Percentiles rank a stretch among this genome's conserved stretches.
Conservation (phyloP, 2,329 filamentous ascomycete species). For the Phyllosticta citriasiana region DNA sequence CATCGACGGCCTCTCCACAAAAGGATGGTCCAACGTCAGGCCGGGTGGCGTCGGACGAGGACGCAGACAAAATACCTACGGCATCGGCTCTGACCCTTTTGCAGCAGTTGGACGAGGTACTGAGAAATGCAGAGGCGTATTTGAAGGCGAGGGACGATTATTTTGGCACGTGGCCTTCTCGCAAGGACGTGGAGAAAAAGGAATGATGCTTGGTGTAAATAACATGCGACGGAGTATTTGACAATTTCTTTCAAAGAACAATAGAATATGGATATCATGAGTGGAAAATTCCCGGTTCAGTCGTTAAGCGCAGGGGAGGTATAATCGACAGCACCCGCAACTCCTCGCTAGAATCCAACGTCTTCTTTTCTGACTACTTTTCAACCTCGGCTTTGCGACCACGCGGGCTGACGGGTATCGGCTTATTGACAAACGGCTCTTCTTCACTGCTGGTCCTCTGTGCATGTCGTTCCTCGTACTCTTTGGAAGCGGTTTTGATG, state of each 20-base stretch:
- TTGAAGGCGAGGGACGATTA: not conserved
- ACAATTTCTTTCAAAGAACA: not conserved
- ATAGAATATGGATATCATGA: not conserved
- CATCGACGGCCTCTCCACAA: not conserved
- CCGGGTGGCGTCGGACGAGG: not conserved
- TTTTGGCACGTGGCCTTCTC: not conserved
- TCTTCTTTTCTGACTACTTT: not conserved
- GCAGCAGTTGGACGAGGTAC: not conserved
- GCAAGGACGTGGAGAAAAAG: not conserved
- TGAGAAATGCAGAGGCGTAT: not conserved
- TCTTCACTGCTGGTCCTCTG: conserved; percentile 19
- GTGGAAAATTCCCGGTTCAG: not conserved
- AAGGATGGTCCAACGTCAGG: not conserved
- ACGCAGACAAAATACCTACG: not conserved
- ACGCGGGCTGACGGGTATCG: conserved; percentile 23
- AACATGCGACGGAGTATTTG: not conserved
- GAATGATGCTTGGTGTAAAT: not conserved
- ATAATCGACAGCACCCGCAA: not conserved
- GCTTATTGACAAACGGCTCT: conserved; percentile 27
- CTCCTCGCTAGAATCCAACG: not conserved
- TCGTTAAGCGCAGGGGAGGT: too few relatives aligned
- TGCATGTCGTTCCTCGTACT: conserved; percentile 33
- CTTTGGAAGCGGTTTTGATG: conserved; percentile 28
- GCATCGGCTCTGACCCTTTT: not conserved
- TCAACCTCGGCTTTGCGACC: not conserved